Conservation (phyloP, 2,329 filamentous ascomycete genomes). For the Zalaria obscura region DNA sequence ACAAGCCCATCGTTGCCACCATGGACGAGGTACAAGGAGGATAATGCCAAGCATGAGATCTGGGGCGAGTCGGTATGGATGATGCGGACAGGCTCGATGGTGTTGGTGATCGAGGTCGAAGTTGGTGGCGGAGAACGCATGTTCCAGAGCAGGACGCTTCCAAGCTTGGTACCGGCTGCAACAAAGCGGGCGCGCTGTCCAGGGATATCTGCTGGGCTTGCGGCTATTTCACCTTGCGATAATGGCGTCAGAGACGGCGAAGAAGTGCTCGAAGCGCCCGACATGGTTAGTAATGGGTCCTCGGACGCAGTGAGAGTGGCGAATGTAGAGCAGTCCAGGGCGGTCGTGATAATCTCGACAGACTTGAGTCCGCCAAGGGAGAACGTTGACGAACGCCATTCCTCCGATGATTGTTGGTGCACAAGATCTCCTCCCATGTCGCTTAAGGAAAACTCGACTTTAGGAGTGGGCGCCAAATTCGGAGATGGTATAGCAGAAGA, state of each 20-base stretch:
- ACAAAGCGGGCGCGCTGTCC: constrained; percentile 72
- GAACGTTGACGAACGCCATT: constrained; percentile 53
- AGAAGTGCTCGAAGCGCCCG: constrained; percentile 37
- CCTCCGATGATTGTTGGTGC: constrained; percentile 29
- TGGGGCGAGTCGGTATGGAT: constrained; percentile 86
- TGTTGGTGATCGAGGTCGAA: constrained; percentile 40
- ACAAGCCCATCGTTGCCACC: constrained; percentile 91
- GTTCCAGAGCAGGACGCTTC: constrained; percentile 74
- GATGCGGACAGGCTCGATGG: constrained; percentile 56
- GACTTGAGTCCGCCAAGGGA: constrained; percentile 45
- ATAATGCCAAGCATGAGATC: constrained; percentile 69
- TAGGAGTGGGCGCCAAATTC: not conserved
- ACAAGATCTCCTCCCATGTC: constrained; percentile 4
- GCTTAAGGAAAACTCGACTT: not conserved
- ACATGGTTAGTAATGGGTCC: constrained; percentile 56
- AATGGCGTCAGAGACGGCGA: constrained; percentile 40
- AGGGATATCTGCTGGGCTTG: constrained; percentile 50
- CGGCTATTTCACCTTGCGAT: constrained; percentile 29
- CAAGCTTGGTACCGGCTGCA: constrained; percentile 65
- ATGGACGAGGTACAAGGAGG: constrained; percentile 77
- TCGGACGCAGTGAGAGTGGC: constrained; percentile 60
- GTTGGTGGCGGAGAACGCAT: constrained; percentile 50
- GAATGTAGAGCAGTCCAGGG: constrained; percentile 61
- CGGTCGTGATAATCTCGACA: constrained; percentile 52
- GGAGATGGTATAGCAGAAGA: constrained; percentile 20